Percentiles rank a stretch among this genome's conserved stretches.
phyloP scores from a whole-genome alignment of 139 green algal genomes.

The Chlorella sp. region DNA sequence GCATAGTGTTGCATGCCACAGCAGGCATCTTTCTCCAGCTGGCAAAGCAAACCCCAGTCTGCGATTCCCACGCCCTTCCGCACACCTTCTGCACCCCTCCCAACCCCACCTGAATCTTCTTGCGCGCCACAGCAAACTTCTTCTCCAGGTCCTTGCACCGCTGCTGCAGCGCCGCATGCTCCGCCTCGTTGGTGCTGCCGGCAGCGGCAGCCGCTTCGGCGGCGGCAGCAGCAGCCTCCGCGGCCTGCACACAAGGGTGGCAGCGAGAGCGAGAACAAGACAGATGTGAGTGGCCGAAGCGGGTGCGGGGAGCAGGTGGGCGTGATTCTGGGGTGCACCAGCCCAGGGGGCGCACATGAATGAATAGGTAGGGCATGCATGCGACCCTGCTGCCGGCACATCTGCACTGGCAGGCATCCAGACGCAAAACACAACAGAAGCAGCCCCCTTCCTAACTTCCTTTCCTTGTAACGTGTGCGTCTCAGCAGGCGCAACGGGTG shows the following conservation, averaged over 20 bases:
- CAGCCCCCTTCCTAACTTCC: background rate
- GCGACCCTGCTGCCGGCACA: too few relatives aligned
- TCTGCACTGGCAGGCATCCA: background rate
- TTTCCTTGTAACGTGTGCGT: too few relatives aligned
- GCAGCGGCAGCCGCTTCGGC: background rate
- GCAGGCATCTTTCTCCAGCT: too few relatives aligned
- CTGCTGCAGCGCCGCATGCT: conserved; percentile 2
- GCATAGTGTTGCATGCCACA: too few relatives aligned
- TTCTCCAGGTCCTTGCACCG: conserved; percentile 35
- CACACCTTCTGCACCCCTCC: background rate
- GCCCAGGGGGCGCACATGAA: background rate
- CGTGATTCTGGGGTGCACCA: background rate
- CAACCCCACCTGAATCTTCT: conserved; percentile 38
- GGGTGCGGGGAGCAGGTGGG: background rate
- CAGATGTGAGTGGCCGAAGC: background rate
- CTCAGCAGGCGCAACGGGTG: too few relatives aligned
- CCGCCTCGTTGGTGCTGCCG: background rate
- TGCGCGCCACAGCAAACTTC: conserved; percentile 40
- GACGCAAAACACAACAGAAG: background rate
- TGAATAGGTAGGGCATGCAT: too few relatives aligned
- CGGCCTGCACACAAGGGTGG: background rate
- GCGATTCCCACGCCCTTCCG: too few relatives aligned
- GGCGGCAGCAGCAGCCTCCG: background rate
- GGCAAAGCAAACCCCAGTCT: too few relatives aligned
- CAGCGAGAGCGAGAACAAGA: background rate